Evolutionary conservation across 495 filamentous ascomycete genomes (phyloP).

Genomic region (Neurospora sp.): DNA sequence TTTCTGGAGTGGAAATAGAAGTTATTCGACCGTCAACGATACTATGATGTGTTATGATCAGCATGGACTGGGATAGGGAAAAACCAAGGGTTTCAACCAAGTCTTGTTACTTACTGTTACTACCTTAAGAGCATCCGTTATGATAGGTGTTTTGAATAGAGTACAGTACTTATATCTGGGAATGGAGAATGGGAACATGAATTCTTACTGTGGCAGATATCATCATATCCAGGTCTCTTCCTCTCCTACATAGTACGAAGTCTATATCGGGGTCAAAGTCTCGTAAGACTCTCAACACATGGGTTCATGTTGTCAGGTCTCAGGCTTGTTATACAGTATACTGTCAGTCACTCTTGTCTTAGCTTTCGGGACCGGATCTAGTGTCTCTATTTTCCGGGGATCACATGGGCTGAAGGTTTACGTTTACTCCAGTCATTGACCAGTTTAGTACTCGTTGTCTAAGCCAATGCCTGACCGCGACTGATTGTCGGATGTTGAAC

Average conservation of each 20-base stretch:
- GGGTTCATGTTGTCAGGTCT: neutral
- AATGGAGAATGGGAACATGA: neutral
- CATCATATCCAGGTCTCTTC: neutral
- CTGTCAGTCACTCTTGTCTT: neutral
- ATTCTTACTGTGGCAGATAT: neutral
- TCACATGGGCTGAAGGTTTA: neutral
- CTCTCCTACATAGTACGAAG: neutral
- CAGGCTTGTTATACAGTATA: neutral
- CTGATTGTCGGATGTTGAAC: neutral
- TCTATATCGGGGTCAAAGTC: neutral
- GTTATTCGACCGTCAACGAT: neutral
- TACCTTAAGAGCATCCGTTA: neutral
- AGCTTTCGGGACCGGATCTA: neutral
- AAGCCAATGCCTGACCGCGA: neutral
- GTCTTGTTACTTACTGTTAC: neutral
- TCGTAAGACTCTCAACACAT: neutral
- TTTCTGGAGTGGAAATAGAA: neutral
- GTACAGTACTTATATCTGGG: neutral
- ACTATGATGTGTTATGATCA: neutral
- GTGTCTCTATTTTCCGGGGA: neutral
- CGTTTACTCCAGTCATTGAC: neutral
- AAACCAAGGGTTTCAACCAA: neutral
- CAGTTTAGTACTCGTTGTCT: neutral
- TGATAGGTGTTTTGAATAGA: neutral
- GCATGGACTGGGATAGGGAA: neutral